A percentile compares a stretch with the other conserved stretches of the same genome.
Evolutionary conservation across 1,139 yeast genomes (phyloP).

Genomic region (Candida freyschussii): DNA sequence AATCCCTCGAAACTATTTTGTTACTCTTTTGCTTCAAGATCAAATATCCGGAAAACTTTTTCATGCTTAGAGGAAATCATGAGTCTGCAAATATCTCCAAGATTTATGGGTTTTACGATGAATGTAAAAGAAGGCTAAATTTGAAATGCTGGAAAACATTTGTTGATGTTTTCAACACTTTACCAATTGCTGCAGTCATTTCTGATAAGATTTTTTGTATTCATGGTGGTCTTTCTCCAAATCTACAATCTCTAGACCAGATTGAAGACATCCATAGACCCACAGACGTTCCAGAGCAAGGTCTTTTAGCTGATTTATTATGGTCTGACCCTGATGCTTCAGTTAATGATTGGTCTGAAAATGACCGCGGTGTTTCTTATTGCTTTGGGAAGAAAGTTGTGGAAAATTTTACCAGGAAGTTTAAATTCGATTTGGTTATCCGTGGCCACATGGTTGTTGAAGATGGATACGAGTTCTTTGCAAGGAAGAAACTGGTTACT

Average conservation of each 20-base stretch:
- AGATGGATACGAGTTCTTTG: conserved; percentile 86
- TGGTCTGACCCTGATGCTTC: conserved; percentile 86
- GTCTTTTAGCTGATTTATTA: conserved; percentile 71
- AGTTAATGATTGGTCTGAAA: conserved; percentile 68
- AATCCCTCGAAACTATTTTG: conserved; percentile 74
- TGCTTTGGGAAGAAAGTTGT: conserved; percentile 75
- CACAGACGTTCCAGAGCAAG: conserved; percentile 82
- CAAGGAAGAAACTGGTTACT: conserved; percentile 71
- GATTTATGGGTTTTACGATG: conserved; percentile 85
- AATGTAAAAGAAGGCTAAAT: conserved; percentile 70
- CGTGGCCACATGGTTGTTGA: conserved; percentile 94
- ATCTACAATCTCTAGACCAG: conserved; percentile 57
- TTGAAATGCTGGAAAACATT: conserved; percentile 70
- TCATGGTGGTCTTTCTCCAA: conserved; percentile 87
- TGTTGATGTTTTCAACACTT: conserved; percentile 77
- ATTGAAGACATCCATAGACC: conserved; percentile 72
- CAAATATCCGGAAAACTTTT: conserved; percentile 78
- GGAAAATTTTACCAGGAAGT: conserved; percentile 60
- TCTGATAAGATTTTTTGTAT: conserved; percentile 83
- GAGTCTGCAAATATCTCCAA: conserved; percentile 81
- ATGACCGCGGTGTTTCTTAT: conserved; percentile 84
- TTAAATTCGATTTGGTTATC: conserved; percentile 74
- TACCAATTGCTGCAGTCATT: conserved; percentile 84
- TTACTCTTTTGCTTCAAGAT: conserved; percentile 69
- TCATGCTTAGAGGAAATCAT: conserved; percentile 80